Base-by-base conservation (phyloP, 139 green algal species). In the Coccomyxa sp. region DNA sequence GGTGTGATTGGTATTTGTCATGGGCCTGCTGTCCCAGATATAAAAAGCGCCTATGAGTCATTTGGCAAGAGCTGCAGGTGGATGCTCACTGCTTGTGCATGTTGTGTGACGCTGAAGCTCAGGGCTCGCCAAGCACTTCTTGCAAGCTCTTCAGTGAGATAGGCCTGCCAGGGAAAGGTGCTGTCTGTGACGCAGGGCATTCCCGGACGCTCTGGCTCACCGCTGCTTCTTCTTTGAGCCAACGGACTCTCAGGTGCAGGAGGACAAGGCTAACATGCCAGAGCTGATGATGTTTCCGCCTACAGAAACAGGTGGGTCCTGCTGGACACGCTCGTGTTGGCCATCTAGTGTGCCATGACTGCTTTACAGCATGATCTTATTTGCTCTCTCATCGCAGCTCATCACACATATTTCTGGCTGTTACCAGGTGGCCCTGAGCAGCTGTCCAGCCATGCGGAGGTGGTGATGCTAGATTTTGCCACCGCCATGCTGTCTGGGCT, bases 221-320 rank as follows among this genome's bases (percentile, higher is more conserved):
- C 90, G 94, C 27, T 95, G 90, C 84, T 92, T 96, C 70, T 89
- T 87, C 8, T 97, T 98, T 80, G 89, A 97, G 80, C 90, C 92
- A 6, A 89, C 41, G 16, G 89, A 93, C 27, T 82, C 80, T 22
- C 89, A 94, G 76, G 82, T 93, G 64, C 74, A 79, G 12, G 77
- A 88, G 76, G 91, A 84, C 14, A 78, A 85, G 73, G 74, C 71
- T 50, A 54, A 74, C 34, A 81, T 81, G 68, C 37, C 38, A 8
- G 78, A 94, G 74, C 82, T 97, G 44, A 88, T 97, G 38, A 87
- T 94, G 74, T 95, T 97, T 78, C 93, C 93, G 40, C 88, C 86
- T 40, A 69, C 55, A 8, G 39, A 36, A 8, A 55, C 77, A 77
- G 77, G 77, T 81, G 3, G 41, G 77, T 24, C 16, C 27, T 12